These are phyloP conservation scores for Camellia granthamiana DNA, from an alignment of 148 eudicot genomes.

Conservation along the genomic window DNA sequence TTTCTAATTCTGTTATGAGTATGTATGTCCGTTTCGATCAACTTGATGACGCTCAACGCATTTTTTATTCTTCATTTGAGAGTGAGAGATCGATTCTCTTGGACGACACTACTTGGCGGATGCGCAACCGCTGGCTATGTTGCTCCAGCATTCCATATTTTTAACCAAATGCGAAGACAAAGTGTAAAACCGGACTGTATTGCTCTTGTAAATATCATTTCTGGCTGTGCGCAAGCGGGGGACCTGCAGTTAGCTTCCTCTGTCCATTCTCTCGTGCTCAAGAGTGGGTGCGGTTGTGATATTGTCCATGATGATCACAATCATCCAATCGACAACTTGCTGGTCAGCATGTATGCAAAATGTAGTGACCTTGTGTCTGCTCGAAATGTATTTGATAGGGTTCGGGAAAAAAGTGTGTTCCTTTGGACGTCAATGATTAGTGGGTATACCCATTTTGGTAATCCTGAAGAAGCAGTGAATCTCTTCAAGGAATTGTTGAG, in stretches of 20 bases:
- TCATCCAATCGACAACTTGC: conserved; percentile 2
- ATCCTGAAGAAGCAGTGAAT: neutral
- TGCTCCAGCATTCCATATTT: neutral
- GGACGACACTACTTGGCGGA: neutral
- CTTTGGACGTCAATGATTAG: neutral
- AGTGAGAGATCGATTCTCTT: neutral
- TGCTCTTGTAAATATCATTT: neutral
- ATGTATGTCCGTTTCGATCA: neutral
- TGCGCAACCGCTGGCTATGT: neutral
- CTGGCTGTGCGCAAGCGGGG: neutral
- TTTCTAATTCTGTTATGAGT: neutral
- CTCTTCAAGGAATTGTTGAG: neutral
- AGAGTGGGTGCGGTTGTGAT: neutral
- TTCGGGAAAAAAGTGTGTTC: neutral
- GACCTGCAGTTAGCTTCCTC: neutral
- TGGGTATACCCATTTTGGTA: conserved; percentile 2
- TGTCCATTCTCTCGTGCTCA: neutral
- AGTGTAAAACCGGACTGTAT: neutral
- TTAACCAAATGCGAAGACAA: neutral
- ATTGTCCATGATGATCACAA: neutral
- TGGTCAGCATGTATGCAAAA: neutral
- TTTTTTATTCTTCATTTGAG: neutral
- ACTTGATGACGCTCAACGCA: neutral
- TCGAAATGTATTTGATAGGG: neutral
- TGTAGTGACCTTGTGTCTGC: neutral